These are phyloP conservation scores for Hymenoscyphus fructigenus DNA, from an alignment of 2,329 filamentous ascomycete species.

Conservation along the genomic window DNA sequence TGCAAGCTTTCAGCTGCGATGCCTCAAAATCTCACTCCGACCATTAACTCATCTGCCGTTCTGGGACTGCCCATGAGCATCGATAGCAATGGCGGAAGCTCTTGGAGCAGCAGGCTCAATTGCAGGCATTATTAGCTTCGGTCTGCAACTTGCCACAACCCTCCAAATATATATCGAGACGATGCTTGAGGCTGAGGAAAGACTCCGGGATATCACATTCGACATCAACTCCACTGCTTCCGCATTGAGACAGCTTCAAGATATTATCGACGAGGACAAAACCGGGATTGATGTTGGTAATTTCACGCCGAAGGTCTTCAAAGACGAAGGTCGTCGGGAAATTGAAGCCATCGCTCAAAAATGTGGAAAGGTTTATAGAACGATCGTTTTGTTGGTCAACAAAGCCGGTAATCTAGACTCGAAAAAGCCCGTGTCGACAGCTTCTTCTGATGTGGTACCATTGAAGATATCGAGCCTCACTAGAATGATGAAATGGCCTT, in stretches of 20 bases:
- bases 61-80: not conserved
- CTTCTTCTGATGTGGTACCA: not conserved
- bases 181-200: not conserved
- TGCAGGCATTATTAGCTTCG: not conserved
- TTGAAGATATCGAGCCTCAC: slow-evolving; percentile 2
- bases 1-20: not conserved
- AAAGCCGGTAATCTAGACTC: not conserved
- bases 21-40: not conserved
- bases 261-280: not conserved
- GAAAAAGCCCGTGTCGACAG: not conserved
- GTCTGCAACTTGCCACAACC: slow-evolving; percentile 2
- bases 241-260: not conserved
- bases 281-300: not conserved
- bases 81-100: not conserved
- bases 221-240: slow-evolving; percentile 4
- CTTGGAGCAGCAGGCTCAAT: not conserved
- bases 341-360: not conserved
- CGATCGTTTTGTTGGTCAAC: not conserved
- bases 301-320: not conserved
- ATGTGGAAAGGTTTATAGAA: slow-evolving; percentile 1
- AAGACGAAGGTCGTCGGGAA: not conserved
- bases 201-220: slow-evolving; percentile 1
- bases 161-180: not conserved
- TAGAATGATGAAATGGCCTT: slow-evolving; percentile 1
- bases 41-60: not conserved